Evolutionary conservation across 2,329 filamentous ascomycete species (phyloP).

Genomic region (Blastomyces gilchristii): DNA sequence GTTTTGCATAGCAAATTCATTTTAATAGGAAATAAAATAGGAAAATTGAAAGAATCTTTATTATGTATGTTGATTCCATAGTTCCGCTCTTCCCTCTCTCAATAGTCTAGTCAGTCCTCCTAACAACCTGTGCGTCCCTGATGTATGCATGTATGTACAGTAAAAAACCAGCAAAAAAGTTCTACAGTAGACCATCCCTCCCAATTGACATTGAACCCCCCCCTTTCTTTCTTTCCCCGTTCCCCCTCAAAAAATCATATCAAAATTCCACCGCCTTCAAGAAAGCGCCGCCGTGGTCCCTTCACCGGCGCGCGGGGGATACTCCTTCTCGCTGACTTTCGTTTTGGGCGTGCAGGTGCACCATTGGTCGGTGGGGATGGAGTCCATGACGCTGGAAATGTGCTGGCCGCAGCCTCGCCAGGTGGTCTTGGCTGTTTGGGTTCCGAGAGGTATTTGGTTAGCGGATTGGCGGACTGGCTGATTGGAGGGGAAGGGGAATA

Average conservation of each 20-base stretch:
- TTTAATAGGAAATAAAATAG: background rate
- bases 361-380: conserved; percentile 40
- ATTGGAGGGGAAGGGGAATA: too few species aligned
- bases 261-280: background rate
- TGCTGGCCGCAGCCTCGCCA: conserved; percentile 47
- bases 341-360: conserved; percentile 48
- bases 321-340: conserved; percentile 42
- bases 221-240: too few species aligned
- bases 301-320: conserved; percentile 43
- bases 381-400: conserved; percentile 44
- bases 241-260: too few species aligned
- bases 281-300: conserved; percentile 13
- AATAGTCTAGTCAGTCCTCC: too few species aligned
- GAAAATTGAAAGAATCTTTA: background rate
- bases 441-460: background rate
- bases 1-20: too few species aligned
- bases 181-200: too few species aligned
- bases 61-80: too few species aligned
- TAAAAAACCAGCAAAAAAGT: too few species aligned
- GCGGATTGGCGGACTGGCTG: background rate
- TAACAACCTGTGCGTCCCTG: too few species aligned
- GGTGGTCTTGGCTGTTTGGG: conserved; percentile 37
- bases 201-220: too few species aligned
- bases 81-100: too few species aligned
- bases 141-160: too few species aligned